Evolutionary conservation across 2,329 filamentous ascomycete genomes (phyloP).

Genomic region (Cercospora sp.): DNA sequence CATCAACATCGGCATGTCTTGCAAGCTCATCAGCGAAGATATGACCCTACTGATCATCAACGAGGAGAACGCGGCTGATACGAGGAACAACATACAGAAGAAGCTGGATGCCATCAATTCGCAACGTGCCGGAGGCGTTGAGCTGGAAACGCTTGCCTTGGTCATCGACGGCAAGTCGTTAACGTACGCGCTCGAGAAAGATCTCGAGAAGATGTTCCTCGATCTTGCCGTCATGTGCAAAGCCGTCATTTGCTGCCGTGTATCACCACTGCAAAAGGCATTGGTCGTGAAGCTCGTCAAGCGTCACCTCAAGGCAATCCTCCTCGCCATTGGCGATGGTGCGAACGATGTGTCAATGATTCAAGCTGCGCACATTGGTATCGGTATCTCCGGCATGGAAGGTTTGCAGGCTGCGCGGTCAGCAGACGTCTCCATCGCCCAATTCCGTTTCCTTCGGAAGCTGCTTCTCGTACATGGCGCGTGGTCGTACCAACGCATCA

Average conservation of each 20-base stretch:
- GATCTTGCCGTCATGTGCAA: conserved; percentile 95
- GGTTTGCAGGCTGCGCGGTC: conserved; percentile 94
- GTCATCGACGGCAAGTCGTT: conserved; percentile 96
- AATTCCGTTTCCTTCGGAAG: conserved; percentile 94
- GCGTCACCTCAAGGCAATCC: conserved; percentile 84
- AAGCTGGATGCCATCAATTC: conserved; percentile 88
- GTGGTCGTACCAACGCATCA: conserved; percentile 96
- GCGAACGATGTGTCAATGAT: conserved; percentile 99
- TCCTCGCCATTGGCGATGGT: conserved; percentile 94
- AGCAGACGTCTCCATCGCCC: conserved; percentile 91
- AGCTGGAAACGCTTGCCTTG: conserved; percentile 83
- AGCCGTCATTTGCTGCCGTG: conserved; percentile 95
- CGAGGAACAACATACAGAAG: conserved; percentile 85
- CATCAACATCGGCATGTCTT: conserved; percentile 99
- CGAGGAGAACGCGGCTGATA: conserved; percentile 76
- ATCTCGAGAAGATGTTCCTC: conserved; percentile 88
- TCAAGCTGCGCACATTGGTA: conserved; percentile 94
- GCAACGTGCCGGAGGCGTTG: conserved; percentile 73
- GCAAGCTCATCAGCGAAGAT: conserved; percentile 95
- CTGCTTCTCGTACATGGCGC: conserved; percentile 90
- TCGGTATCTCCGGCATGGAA: conserved; percentile 95
- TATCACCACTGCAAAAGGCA: conserved; percentile 95
- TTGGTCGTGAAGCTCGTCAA: conserved; percentile 98
- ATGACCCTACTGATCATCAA: conserved; percentile 98
- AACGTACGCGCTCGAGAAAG: conserved; percentile 88